These are phyloP conservation scores for Eruca vesicaria DNA, from an alignment of 441 rosid species.

Conservation along the genomic window DNA sequence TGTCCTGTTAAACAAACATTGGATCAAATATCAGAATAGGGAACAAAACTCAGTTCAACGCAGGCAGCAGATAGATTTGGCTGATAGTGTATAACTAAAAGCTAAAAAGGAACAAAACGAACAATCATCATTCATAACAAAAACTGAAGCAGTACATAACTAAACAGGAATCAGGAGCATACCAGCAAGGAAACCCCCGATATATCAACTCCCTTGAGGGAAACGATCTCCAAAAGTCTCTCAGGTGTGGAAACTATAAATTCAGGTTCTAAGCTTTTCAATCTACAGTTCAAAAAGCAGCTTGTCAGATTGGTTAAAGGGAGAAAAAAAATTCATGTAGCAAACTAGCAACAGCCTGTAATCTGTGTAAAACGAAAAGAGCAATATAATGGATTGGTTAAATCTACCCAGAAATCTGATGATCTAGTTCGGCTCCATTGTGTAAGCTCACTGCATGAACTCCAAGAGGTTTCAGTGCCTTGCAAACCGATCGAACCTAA, in stretches of 20 bases:
- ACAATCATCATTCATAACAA: not conserved
- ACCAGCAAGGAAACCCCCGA: constrained; percentile 82
- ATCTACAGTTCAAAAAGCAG: constrained; percentile 38
- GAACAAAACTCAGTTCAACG: not conserved
- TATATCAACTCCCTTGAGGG: constrained; percentile 64
- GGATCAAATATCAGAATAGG: not conserved
- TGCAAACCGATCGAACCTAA: constrained; percentile 78
- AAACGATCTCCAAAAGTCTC: constrained; percentile 81
- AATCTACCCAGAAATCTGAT: constrained; percentile 77
- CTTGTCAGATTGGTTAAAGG: constrained; percentile 9
- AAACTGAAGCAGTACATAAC: not conserved
- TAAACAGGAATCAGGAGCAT: constrained; percentile 17
- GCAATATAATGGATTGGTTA: not conserved
- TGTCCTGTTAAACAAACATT: too few species aligned
- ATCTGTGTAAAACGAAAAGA: not conserved
- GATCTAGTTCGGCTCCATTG: constrained; percentile 67
- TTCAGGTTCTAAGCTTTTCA: constrained; percentile 86
- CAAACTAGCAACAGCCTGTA: not conserved
- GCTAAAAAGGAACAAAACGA: not conserved
- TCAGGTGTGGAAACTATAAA: constrained; percentile 83
- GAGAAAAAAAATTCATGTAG: not conserved
- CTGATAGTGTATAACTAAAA: not conserved
- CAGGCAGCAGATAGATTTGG: not conserved
- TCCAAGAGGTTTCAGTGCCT: constrained; percentile 80
- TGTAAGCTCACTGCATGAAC: constrained; percentile 88